Conservation (phyloP, 164 flowering plant species). For the Vitis amurensis region DNA sequence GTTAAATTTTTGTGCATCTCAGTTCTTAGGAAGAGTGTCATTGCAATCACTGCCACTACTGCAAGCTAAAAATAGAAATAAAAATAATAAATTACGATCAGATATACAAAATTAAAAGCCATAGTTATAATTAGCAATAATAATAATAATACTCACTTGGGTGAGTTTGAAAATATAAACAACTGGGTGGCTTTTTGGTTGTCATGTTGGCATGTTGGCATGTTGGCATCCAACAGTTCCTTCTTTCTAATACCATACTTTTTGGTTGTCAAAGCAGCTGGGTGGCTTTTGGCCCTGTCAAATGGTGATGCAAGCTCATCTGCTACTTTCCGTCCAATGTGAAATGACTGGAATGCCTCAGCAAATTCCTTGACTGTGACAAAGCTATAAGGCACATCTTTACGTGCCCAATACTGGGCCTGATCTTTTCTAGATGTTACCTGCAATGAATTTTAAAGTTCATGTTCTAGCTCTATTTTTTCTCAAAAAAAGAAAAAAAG, state of each 20-base stretch:
- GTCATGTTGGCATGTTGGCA: too few species aligned
- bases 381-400: slow-evolving; percentile 28
- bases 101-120: neutral
- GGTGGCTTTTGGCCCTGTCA: slow-evolving; percentile 32
- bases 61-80: slow-evolving; percentile 30
- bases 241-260: slow-evolving; percentile 48
- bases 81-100: neutral
- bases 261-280: slow-evolving; percentile 39
- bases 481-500: too few species aligned
- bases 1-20: slow-evolving; percentile 34
- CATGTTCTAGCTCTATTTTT: too few species aligned
- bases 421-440: slow-evolving; percentile 61
- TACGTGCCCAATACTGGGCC: slow-evolving; percentile 33
- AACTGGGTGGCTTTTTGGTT: too few species aligned
- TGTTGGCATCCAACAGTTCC: slow-evolving; percentile 56
- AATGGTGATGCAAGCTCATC: slow-evolving; percentile 38
- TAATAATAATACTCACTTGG: slow-evolving; percentile 32
- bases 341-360: slow-evolving; percentile 31
- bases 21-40: slow-evolving; percentile 57
- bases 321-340: slow-evolving; percentile 18
- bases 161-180: slow-evolving; percentile 51
- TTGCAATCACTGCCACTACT: slow-evolving; percentile 27
- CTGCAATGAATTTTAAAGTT: slow-evolving; percentile 8
- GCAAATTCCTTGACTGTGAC: slow-evolving; percentile 32
- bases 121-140: too few species aligned